These are phyloP conservation scores for Licmophora abbreviata DNA, from an alignment of 108 stramenopile species.

Conservation along the genomic window DNA sequence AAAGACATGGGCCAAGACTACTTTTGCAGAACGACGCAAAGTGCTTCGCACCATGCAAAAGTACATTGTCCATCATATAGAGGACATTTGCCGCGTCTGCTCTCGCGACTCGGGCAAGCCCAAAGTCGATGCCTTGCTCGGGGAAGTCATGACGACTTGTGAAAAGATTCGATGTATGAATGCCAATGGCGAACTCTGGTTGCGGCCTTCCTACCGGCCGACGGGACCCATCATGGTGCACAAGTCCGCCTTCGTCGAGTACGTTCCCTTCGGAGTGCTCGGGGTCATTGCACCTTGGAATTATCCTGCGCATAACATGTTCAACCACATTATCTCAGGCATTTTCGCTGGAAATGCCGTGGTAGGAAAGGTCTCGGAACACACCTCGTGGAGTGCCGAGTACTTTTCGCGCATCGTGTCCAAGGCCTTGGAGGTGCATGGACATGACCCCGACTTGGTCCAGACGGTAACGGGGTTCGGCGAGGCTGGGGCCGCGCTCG, in stretches of 20 bases:
- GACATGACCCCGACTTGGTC: slow-evolving; percentile 88
- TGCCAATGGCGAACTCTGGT: slow-evolving; percentile 84
- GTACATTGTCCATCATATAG: slow-evolving; percentile 81
- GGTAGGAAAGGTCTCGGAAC: slow-evolving; percentile 93
- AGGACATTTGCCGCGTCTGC: slow-evolving; percentile 84
- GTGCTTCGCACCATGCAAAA: slow-evolving; percentile 90
- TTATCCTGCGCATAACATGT: slow-evolving; percentile 97
- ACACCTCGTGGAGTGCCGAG: slow-evolving; percentile 83
- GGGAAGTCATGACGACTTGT: slow-evolving; percentile 96
- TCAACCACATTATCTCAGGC: slow-evolving; percentile 94
- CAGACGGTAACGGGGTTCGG: slow-evolving; percentile 89
- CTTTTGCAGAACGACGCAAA: slow-evolving; percentile 82
- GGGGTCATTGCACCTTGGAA: slow-evolving; percentile 99
- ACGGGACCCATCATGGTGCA: slow-evolving; percentile 91
- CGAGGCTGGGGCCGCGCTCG: slow-evolving; percentile 90
- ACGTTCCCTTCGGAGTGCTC: slow-evolving; percentile 93
- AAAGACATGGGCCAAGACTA: slow-evolving; percentile 75
- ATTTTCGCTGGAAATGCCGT: slow-evolving; percentile 96
- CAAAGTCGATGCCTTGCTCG: slow-evolving; percentile 87
- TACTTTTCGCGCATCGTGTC: slow-evolving; percentile 79
- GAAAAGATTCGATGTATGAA: slow-evolving; percentile 90
- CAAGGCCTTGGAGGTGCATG: slow-evolving; percentile 78
- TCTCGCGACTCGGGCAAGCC: slow-evolving; percentile 86
- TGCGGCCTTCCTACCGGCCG: slow-evolving; percentile 61
- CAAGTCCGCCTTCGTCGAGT: slow-evolving; percentile 95